Evolutionary conservation across 257 asterid species (phyloP).

Genomic region (Capsicum pubescens): DNA sequence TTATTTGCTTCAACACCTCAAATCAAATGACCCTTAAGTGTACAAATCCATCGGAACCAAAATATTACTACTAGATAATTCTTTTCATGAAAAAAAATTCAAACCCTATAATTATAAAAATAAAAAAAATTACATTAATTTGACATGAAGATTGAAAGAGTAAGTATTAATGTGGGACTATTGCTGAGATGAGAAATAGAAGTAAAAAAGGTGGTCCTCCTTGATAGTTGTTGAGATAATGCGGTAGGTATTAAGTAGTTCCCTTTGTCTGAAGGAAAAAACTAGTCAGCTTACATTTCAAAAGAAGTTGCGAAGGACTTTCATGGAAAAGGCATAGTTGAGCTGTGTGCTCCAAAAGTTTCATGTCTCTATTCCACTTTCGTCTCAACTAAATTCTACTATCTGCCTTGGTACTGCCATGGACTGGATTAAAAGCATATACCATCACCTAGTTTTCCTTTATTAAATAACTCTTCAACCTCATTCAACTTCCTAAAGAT

Average conservation of each 20-base stretch:
- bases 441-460: neutral
- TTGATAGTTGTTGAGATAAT: too few relatives aligned
- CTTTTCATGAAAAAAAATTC: too few relatives aligned
- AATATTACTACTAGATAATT: too few relatives aligned
- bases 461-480: neutral
- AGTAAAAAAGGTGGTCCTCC: too few relatives aligned
- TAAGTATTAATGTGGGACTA: too few relatives aligned
- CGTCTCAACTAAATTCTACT: neutral
- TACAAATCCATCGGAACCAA: too few relatives aligned
- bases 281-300: neutral
- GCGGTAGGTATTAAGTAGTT: neutral
- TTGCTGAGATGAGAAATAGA: too few relatives aligned
- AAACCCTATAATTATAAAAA: too few relatives aligned
- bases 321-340: neutral
- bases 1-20: too few relatives aligned
- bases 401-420: neutral
- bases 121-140: too few relatives aligned
- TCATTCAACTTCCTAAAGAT: neutral
- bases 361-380: neutral
- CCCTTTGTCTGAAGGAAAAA: neutral
- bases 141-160: too few relatives aligned
- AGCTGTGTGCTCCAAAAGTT: constrained; percentile 15
- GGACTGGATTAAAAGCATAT: neutral
- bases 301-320: neutral
- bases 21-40: too few relatives aligned